Evolutionary conservation across 2,329 filamentous ascomycete species (phyloP).

Genomic region (Aspergillus melleus): DNA sequence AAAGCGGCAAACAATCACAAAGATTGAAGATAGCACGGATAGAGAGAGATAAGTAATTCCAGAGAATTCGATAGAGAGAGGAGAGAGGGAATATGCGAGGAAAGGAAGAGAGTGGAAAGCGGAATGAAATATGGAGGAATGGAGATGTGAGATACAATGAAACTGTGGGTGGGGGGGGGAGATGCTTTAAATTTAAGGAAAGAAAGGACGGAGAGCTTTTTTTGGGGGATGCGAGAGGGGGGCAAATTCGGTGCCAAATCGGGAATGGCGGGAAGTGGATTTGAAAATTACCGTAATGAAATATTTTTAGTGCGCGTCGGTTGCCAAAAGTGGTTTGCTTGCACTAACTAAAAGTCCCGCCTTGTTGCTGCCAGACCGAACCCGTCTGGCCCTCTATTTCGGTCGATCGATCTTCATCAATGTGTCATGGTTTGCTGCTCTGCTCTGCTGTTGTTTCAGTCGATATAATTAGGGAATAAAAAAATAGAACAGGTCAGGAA

Average conservation of each 20-base stretch:
- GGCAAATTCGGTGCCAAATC: slow-evolving; percentile 14
- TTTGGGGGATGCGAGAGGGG: slow-evolving; percentile 13
- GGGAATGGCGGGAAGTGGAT: slow-evolving; percentile 7
- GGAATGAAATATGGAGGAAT: slow-evolving; percentile 2
- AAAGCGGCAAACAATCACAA: slow-evolving; percentile 14
- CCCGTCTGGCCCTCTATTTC: not conserved
- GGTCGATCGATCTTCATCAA: not conserved
- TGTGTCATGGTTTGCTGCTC: slow-evolving; percentile 1
- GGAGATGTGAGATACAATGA: slow-evolving; percentile 12
- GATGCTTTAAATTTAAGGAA: slow-evolving; percentile 23
- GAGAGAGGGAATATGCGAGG: slow-evolving; percentile 11
- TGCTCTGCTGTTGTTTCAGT: not conserved
- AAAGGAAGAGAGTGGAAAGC: slow-evolving; percentile 8
- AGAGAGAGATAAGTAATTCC: slow-evolving; percentile 20
- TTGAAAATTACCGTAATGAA: slow-evolving; percentile 19
- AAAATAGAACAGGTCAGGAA: too few species aligned
- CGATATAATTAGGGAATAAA: not conserved
- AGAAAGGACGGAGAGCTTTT: slow-evolving; percentile 4
- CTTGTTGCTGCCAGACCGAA: not conserved
- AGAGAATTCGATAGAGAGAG: slow-evolving; percentile 24
- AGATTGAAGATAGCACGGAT: slow-evolving; percentile 14
- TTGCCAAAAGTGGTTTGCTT: not conserved
- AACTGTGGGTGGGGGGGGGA: slow-evolving; percentile 17
- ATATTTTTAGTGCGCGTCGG: slow-evolving; percentile 1
- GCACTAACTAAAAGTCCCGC: too few species aligned